phyloP scores from a whole-genome alignment of 2,329 filamentous ascomycete genomes.

The Purpureocillium lavendulum region DNA sequence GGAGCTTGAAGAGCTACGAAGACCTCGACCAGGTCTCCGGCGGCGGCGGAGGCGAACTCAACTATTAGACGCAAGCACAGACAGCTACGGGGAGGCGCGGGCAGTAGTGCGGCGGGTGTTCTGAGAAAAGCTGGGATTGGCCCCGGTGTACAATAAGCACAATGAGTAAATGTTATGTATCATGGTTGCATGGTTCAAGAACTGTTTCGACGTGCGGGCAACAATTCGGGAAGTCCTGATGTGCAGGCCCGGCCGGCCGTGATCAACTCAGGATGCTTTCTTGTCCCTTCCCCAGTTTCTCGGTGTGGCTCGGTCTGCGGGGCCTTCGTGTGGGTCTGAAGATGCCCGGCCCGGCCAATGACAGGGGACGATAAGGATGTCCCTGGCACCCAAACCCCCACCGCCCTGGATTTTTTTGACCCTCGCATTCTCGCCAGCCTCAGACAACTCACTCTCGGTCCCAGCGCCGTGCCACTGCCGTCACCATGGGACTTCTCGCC shows the following conservation, averaged over 20 bases:
- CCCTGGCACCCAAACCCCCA: conserved; percentile 11
- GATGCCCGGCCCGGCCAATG: conserved; percentile 13
- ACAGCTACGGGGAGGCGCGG: too few species aligned
- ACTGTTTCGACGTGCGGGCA: too few species aligned
- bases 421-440: background rate
- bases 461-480: conserved; percentile 1
- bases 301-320: background rate
- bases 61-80: conserved; percentile 67
- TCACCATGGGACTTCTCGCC: conserved; percentile 26
- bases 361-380: conserved; percentile 15
- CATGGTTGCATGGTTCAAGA: too few species aligned
- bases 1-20: conserved; percentile 94
- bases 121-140: background rate
- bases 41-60: conserved; percentile 71
- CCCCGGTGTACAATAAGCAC: too few species aligned
- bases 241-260: too few species aligned
- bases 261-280: too few species aligned
- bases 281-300: background rate
- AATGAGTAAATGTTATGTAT: too few species aligned
- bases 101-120: too few species aligned
- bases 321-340: too few species aligned
- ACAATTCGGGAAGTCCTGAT: too few species aligned
- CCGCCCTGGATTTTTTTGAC: conserved; percentile 20
- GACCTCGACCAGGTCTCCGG: conserved; percentile 82
- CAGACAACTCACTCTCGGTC: too few species aligned